A percentile compares a stretch with the other conserved stretches of the same genome.
These are phyloP conservation scores for Leucosporidium creatinivorum DNA, from an alignment of 768 basidiomycete genomes.

Conservation along the genomic window DNA sequence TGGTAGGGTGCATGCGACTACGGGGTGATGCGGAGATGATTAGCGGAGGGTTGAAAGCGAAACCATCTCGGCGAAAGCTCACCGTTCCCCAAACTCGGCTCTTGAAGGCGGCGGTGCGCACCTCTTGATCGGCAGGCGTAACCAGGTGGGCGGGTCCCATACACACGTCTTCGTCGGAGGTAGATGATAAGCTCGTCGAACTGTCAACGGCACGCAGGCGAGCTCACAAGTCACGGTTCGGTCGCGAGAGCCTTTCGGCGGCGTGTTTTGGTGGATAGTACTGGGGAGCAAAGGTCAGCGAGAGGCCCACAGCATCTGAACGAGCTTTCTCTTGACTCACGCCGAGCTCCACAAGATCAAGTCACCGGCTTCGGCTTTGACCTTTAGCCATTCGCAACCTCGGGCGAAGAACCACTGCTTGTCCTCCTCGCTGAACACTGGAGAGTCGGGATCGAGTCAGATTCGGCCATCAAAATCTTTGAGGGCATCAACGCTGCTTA, in stretches of 20 bases:
- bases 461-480: too few species aligned
- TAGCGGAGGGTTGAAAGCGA: background rate
- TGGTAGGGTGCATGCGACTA: constrained; percentile 25
- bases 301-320: background rate
- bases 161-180: constrained; percentile 18
- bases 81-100: background rate
- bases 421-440: constrained; percentile 25
- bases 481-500: background rate
- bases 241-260: constrained; percentile 3
- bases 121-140: background rate
- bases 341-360: background rate
- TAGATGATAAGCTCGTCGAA: too few species aligned
- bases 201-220: background rate
- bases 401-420: constrained; percentile 42
- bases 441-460: too few species aligned
- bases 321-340: background rate
- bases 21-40: background rate
- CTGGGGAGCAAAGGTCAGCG: background rate
- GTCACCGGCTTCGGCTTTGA: background rate
- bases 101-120: constrained; percentile 1
- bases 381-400: constrained; percentile 42
- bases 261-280: constrained; percentile 2
- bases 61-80: background rate
- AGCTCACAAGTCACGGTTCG: constrained; percentile 2
- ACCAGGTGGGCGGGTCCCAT: constrained; percentile 4